Evolutionary conservation across 495 filamentous ascomycete species (phyloP).

Genomic region (Wilcoxina mikolae): DNA sequence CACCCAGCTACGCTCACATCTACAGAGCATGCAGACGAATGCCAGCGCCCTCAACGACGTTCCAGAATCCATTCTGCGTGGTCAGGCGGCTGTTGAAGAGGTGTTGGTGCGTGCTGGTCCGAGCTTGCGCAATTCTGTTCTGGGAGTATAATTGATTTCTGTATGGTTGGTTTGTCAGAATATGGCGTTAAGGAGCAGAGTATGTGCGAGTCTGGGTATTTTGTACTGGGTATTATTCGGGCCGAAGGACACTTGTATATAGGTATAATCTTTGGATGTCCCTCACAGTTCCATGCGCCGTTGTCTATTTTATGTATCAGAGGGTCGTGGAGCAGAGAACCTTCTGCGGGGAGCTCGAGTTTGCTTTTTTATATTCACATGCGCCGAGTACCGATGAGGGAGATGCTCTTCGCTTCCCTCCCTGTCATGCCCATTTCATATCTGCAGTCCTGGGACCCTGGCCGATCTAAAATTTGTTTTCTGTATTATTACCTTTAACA

Average conservation of each 20-base stretch:
- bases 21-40: conserved; percentile 26
- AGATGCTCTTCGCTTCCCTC: too few relatives aligned
- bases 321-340: too few relatives aligned
- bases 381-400: too few relatives aligned
- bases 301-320: too few relatives aligned
- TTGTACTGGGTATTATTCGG: conserved; percentile 4
- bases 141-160: neutral
- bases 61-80: neutral
- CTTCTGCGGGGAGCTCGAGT: too few relatives aligned
- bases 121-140: neutral
- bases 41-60: neutral
- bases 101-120: neutral
- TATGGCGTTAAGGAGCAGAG: conserved; percentile 1
- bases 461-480: too few relatives aligned
- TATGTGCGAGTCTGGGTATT: neutral
- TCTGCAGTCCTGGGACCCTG: too few relatives aligned
- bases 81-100: neutral
- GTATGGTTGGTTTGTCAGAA: neutral
- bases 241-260: conserved; percentile 8
- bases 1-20: conserved; percentile 17
- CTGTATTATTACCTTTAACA: too few relatives aligned
- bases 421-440: too few relatives aligned
- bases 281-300: too few relatives aligned
- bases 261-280: too few relatives aligned
- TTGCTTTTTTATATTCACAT: too few relatives aligned